Evolutionary conservation across 208 protist species (phyloP).

Genomic region (Trypanosoma congolense): DNA sequence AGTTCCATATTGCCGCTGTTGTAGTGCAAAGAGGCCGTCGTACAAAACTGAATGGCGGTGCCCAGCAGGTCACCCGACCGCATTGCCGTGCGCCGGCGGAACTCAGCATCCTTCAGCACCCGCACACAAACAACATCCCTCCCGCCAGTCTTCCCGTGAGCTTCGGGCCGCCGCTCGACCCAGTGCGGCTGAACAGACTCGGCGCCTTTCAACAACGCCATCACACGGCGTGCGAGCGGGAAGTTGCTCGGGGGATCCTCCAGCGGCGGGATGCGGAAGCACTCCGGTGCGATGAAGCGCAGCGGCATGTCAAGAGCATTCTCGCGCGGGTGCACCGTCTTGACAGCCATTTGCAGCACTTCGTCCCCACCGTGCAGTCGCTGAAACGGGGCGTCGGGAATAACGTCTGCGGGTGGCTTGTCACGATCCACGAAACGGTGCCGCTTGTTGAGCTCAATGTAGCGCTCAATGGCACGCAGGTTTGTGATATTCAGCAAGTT

Average conservation of each 20-base stretch:
- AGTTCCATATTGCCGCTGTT: slow-evolving; percentile 76
- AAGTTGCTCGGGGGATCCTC: slow-evolving; percentile 61
- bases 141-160: slow-evolving; percentile 9
- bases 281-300: slow-evolving; percentile 66
- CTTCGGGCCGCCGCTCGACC: slow-evolving; percentile 13
- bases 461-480: slow-evolving; percentile 48
- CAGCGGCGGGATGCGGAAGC: slow-evolving; percentile 56
- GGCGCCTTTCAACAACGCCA: slow-evolving; percentile 63
- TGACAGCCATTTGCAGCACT: slow-evolving; percentile 40
- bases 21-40: slow-evolving; percentile 71
- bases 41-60: slow-evolving; percentile 49
- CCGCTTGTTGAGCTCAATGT: slow-evolving; percentile 32
- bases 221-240: slow-evolving; percentile 57
- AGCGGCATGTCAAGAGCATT: slow-evolving; percentile 76
- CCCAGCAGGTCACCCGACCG: slow-evolving; percentile 45
- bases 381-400: slow-evolving; percentile 66
- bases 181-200: slow-evolving; percentile 51
- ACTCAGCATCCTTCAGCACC: slow-evolving; percentile 53
- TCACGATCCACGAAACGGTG: slow-evolving; percentile 34
- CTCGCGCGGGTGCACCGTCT: slow-evolving; percentile 41
- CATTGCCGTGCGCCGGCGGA: slow-evolving; percentile 52
- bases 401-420: slow-evolving; percentile 30
- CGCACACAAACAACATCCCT: slow-evolving; percentile 28
- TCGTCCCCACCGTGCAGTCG: slow-evolving; percentile 37
- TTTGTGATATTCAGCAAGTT: slow-evolving; percentile 47